A percentile compares a stretch with the other conserved stretches of the same genome.
Conservation (phyloP, 2,329 filamentous ascomycete species). For the Colletotrichum zoysiae region DNA sequence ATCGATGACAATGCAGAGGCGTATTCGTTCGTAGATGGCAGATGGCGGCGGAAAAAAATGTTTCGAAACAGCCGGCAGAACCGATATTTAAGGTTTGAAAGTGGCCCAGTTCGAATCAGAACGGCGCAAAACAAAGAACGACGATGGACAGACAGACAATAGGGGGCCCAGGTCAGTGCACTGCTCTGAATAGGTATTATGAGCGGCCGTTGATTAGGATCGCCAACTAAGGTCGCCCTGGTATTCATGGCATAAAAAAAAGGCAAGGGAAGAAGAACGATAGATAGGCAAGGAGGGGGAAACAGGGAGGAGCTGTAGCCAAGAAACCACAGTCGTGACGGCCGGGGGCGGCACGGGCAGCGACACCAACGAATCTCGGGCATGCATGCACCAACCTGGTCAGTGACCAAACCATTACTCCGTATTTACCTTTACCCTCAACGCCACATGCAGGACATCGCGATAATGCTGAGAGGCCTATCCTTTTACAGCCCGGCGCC, state of each 20-base stretch:
- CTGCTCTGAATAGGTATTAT: background rate
- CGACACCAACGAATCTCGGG: slow-evolving; percentile 13
- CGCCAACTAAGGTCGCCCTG: slow-evolving; percentile 6
- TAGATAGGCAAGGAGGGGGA: slow-evolving; percentile 8
- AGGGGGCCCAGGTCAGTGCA: background rate
- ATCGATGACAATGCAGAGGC: slow-evolving; percentile 13
- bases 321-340: slow-evolving; percentile 31
- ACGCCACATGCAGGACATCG: background rate
- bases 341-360: slow-evolving; percentile 18
- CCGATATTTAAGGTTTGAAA: background rate
- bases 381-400: background rate
- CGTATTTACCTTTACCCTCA: background rate
- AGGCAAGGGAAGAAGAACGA: slow-evolving; percentile 1
- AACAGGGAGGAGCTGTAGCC: slow-evolving; percentile 6
- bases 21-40: background rate
- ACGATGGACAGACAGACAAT: too few species aligned
- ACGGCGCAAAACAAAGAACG: background rate
- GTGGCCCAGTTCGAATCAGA: slow-evolving; percentile 2
- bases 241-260: background rate
- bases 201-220: slow-evolving; percentile 26
- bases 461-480: background rate
- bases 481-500: background rate
- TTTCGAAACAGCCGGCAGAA: background rate
- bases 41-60: background rate
- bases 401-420: background rate